These are phyloP conservation scores for Mycena sanguinolenta DNA, from an alignment of 768 basidiomycete species.

Conservation along the genomic window DNA sequence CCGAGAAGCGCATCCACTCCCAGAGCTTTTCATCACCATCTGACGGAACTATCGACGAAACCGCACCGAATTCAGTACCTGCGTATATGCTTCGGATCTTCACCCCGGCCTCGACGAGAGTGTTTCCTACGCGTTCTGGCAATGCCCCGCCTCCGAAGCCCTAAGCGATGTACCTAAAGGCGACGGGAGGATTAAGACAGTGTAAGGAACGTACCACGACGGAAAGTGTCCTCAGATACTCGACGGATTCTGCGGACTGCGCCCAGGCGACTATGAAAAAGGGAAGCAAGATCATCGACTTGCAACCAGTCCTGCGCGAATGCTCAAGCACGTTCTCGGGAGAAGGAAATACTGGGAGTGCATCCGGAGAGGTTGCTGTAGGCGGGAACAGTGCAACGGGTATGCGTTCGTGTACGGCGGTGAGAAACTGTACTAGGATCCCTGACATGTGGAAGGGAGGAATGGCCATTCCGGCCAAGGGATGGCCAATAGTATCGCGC, in stretches of 20 bases:
- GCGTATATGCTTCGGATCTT: conserved; percentile 42
- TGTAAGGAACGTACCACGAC: conserved; percentile 42
- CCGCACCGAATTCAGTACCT: conserved; percentile 48
- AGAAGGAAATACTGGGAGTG: conserved; percentile 49
- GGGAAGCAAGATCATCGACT: conserved; percentile 45
- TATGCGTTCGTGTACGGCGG: conserved; percentile 39
- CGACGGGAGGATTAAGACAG: not conserved
- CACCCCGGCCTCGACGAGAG: conserved; percentile 46
- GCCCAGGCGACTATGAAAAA: conserved; percentile 48
- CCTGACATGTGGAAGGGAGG: conserved; percentile 52
- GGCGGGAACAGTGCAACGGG: conserved; percentile 47
- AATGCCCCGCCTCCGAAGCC: conserved; percentile 48
- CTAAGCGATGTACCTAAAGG: conserved; percentile 31
- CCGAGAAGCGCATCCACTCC: conserved; percentile 47
- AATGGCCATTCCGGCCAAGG: conserved; percentile 44
- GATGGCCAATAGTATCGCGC: conserved; percentile 26
- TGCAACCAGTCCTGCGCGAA: conserved; percentile 37
- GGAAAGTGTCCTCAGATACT: conserved; percentile 42
- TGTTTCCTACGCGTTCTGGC: conserved; percentile 47
- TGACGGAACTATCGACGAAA: conserved; percentile 26
- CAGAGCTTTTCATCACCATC: conserved; percentile 45
- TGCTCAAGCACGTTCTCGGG: conserved; percentile 51
- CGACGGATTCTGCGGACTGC: conserved; percentile 39
- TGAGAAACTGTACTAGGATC: conserved; percentile 41
- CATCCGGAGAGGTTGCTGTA: conserved; percentile 30